Base-by-base conservation (phyloP, 768 basidiomycete genomes). In the Tephrocybe rancida region DNA sequence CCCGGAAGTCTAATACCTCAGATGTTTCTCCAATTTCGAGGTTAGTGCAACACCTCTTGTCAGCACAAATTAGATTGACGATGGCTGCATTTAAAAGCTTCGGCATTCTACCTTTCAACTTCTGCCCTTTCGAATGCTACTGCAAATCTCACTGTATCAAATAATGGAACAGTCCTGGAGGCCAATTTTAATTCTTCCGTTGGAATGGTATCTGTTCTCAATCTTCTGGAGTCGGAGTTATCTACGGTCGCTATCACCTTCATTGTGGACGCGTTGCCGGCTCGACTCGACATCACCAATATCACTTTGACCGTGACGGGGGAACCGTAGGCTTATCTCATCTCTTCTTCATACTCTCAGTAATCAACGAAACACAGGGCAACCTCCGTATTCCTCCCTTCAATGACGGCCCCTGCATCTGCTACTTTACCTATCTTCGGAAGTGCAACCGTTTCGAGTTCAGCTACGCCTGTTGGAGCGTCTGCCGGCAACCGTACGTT, bases 11-110 rank as follows among this genome's bases (percentile, higher is more conserved):
- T 81, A 34, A 65, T 82, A 52, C 84, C 83, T 1, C 84, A 85
- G 53, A 70, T 85, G 70, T 85, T 84, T 60, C 63, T 86, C 50
- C 71, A 68, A 27, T 82, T 84, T 67, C 73, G 71, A 70, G 84
- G 84, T 82, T 58, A 49, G 68, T 57, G 42, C 2, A 4, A 11
- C 32, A 34, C 21, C n/a, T 4, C 19, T 37, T 29, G 13, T 45
- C n/a, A 25, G 18, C 7, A 22, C 27, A n/a, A 22, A 18, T 22
- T 44, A n/a, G 32, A 29, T 19, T 34, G 5, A 16, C 39, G 19
- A 41, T 41, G 19, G 9, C 22, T 16, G 14, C 32, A 39, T 37
- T 30, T 38, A 43, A 34, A 52, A 81, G 81, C 77, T n/a, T 77
- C 74, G 8, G 64, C 70, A 3, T 61, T 82, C 5, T 77, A 70